Evolutionary conservation across 1,139 yeast species (phyloP), one percentile per base, ranked within the genome.

Genomic region (Candida glucosophila): DNA sequence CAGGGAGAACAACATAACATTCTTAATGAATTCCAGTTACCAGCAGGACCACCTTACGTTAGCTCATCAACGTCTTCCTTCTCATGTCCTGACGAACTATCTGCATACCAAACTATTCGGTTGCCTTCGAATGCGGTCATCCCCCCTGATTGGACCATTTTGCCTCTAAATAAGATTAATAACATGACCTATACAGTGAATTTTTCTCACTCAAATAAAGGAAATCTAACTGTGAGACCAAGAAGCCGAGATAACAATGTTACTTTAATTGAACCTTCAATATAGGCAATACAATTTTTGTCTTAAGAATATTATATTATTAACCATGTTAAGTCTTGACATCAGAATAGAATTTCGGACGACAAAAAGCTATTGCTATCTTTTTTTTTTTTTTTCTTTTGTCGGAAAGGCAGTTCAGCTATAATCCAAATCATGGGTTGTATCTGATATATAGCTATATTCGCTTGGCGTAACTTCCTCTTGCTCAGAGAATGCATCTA

Each of bases 111-210:
- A 29, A 37, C 43, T 3, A 43, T 52, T 10, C 22, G 28, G 4
- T 36, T 47, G 16, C 59, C 61, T 3, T 29, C 34, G 3, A 40
- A 37, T 17, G 56, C 60, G 2, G 22, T 54, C 3, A 27, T 55
- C 7, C 66, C 66, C 5, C 60, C 60, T 2, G 49, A 49, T 22
- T 58, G 65, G 64, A 39, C 50, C 2, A 20, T 55, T 5, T 31
- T 58, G 12, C 66, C 66, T 2, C 27, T 55, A 6, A 28, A 27
- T 14, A 32, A 35, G 27, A 19, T 28, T 2, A 29, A 30, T 4
- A 34, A 31, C 8, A 30, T 28, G n/a, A 32, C 32, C 14, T 53
- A 47, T 28, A 31, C 27, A n/a, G 51, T 54, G 5, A 33, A 34
- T 17, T 29, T 47, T 22, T 49, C 55, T 3, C 33, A 29, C 6